phyloP scores from a whole-genome alignment of 2,329 filamentous ascomycete genomes.

The Trichophyton verrucosum region DNA sequence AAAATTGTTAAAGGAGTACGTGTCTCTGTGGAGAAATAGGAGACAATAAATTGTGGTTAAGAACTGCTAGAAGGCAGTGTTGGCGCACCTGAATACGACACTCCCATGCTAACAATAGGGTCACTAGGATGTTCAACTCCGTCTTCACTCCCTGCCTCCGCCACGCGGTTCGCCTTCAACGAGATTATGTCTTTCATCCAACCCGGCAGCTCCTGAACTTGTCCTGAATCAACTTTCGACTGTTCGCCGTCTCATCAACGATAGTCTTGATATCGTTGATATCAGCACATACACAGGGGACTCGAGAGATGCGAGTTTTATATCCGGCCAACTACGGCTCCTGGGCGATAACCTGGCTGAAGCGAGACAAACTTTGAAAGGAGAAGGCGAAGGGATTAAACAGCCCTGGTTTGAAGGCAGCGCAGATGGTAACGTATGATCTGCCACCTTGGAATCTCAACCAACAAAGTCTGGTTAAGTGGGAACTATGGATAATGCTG shows the following conservation, averaged over 20 bases:
- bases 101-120: neutral
- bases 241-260: conserved; percentile 65
- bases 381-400: conserved; percentile 38
- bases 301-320: conserved; percentile 45
- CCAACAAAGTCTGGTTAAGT: neutral
- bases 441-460: neutral
- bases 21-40: conserved; percentile 14
- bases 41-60: neutral
- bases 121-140: conserved; percentile 58
- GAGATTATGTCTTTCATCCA: conserved; percentile 41
- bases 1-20: conserved; percentile 78
- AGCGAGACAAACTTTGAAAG: conserved; percentile 48
- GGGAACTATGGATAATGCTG: neutral
- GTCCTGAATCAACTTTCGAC: conserved; percentile 57
- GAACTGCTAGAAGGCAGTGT: neutral
- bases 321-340: conserved; percentile 46
- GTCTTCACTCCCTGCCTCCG: conserved; percentile 45
- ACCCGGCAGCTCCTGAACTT: conserved; percentile 44
- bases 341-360: conserved; percentile 50
- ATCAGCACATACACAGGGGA: conserved; percentile 63
- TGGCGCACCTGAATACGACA: neutral
- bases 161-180: conserved; percentile 40
- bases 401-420: conserved; percentile 45
- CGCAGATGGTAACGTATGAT: conserved; percentile 45
- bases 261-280: conserved; percentile 70